These are phyloP conservation scores for Coemansia sp. DNA, from an alignment of 192 early-diverging fungal species.

Conservation along the genomic window DNA sequence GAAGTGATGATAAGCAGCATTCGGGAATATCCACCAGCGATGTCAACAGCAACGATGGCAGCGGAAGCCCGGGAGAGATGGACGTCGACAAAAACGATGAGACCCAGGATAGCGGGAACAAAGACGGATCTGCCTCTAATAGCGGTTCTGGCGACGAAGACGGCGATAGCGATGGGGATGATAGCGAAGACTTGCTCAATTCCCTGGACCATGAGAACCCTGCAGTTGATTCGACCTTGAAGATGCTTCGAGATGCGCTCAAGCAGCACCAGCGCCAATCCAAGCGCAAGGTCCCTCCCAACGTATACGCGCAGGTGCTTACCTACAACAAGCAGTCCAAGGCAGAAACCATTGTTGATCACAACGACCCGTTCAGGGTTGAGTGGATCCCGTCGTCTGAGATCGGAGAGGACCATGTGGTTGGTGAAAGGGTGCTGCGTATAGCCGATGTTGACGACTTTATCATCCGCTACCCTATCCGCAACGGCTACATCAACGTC, in stretches of 20 bases:
- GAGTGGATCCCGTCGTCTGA: conserved; percentile 70
- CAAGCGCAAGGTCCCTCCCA: conserved; percentile 75
- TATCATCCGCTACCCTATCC: conserved; percentile 70
- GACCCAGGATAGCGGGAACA: not conserved
- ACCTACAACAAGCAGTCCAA: conserved; percentile 68
- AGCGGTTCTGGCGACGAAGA: conserved; percentile 6
- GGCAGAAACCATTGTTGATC: conserved; percentile 74
- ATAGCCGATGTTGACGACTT: conserved; percentile 38
- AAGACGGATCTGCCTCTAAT: not conserved
- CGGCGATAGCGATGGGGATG: conserved; percentile 8
- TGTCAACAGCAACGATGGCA: conserved; percentile 12
- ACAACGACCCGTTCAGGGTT: conserved; percentile 89
- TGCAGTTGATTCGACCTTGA: conserved; percentile 28
- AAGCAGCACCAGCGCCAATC: conserved; percentile 76
- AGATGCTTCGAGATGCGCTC: conserved; percentile 66
- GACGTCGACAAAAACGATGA: conserved; percentile 9
- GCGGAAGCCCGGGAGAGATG: conserved; percentile 5
- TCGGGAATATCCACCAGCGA: not conserved
- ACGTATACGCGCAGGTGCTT: conserved; percentile 69
- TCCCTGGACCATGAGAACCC: conserved; percentile 8
- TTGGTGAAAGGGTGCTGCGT: conserved; percentile 35
- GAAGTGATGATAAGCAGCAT: not conserved
- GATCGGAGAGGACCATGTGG: conserved; percentile 50
- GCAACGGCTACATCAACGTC: conserved; percentile 75
- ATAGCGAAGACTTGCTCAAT: not conserved